Conservation (phyloP, 1,139 yeast species). For the Kurtzmaniella quercitrusa region DNA sequence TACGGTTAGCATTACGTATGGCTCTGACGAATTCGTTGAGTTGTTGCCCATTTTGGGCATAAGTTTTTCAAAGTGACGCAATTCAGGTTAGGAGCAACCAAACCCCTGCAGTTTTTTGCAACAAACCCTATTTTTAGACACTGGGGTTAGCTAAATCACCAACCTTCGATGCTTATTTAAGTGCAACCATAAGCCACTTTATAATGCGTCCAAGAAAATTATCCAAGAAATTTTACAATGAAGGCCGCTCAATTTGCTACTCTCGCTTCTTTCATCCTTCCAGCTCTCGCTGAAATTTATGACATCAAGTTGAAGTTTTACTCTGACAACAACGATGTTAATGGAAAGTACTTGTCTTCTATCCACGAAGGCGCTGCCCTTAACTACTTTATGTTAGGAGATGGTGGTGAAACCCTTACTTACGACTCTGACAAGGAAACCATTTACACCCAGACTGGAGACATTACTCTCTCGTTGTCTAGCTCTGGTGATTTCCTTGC, state of each 20-base stretch:
- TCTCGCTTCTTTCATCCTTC: constrained; percentile 5
- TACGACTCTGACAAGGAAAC: constrained; percentile 8
- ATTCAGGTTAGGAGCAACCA: not conserved
- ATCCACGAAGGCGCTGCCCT: constrained; percentile 18
- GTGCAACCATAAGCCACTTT: not conserved
- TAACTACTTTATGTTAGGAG: constrained; percentile 13
- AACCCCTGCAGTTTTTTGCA: not conserved
- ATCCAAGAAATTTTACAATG: constrained; percentile 1
- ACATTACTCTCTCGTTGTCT: not conserved
- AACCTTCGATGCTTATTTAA: not conserved
- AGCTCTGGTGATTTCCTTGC: constrained; percentile 3
- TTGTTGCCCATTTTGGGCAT: no score
- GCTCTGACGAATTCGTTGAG: no score
- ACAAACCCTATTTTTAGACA: not conserved
- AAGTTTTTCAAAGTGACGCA: not conserved
- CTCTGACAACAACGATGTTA: constrained; percentile 9
- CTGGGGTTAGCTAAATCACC: not conserved
- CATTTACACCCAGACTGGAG: not conserved
- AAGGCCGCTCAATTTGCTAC: constrained; percentile 6
- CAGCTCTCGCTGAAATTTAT: constrained; percentile 5
- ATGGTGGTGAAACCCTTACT: constrained; percentile 9
- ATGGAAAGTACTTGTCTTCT: constrained; percentile 10
- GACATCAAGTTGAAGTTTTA: constrained; percentile 5
- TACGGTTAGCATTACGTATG: no score
- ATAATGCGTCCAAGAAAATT: not conserved